Evolutionary conservation across 192 early-diverging fungal species (phyloP).

Genomic region (Cetraspora pellucida): DNA sequence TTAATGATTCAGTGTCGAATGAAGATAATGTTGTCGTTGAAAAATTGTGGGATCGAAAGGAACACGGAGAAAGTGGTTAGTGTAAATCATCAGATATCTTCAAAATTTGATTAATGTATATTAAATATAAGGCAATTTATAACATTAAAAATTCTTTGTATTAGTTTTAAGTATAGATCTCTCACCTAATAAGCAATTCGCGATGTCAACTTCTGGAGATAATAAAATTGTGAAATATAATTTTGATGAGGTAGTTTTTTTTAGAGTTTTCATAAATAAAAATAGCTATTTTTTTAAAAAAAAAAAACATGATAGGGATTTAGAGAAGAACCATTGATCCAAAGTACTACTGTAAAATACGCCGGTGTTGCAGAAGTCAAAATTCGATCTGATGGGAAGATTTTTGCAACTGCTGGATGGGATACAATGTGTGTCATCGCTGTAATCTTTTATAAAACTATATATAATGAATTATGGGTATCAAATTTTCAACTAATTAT

Average conservation of each 20-base stretch:
- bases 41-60: slow-evolving; percentile 38
- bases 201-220: slow-evolving; percentile 42
- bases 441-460: neutral
- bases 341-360: slow-evolving; percentile 29
- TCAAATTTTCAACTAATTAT: neutral
- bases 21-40: slow-evolving; percentile 21
- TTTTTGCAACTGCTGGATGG: slow-evolving; percentile 47
- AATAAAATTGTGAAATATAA: slow-evolving; percentile 43
- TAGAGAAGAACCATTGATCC: slow-evolving; percentile 2
- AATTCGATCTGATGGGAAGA: slow-evolving; percentile 42
- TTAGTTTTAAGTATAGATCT: slow-evolving; percentile 42
- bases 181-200: slow-evolving; percentile 37
- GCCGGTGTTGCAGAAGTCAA: slow-evolving; percentile 39
- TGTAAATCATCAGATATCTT: neutral
- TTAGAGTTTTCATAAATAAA: neutral
- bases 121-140: no score
- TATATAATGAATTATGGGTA: neutral
- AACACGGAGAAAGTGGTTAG: slow-evolving; percentile 42
- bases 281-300: neutral
- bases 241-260: slow-evolving; percentile 13
- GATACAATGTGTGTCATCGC: slow-evolving; percentile 39
- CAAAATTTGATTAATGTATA: no score
- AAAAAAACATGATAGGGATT: neutral
- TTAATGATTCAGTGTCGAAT: neutral
- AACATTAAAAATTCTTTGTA: neutral